Evolutionary conservation across 1,139 yeast genomes (phyloP), one percentile per base, ranked within the genome.

Genomic region (Geotrichum siamense): DNA sequence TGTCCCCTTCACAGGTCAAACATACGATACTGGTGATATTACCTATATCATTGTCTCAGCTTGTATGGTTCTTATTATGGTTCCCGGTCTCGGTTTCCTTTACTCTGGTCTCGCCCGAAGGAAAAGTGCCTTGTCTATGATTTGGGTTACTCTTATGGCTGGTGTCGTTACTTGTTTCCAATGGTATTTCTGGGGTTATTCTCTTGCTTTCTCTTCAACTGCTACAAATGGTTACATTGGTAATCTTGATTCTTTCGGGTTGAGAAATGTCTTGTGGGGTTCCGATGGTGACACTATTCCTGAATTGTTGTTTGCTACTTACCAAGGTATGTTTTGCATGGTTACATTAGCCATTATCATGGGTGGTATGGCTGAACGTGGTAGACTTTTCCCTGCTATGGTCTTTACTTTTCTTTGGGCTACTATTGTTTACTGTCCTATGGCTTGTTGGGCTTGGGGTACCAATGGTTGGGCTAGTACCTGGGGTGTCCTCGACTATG

Each of bases 121-220:
- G 58, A 89, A 89, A 64, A 79, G 89, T 23, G 96, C 97, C 0
- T 70, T 89, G 43, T 82, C 94, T 19, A 76, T 87, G 77, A 80
- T 91, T 43, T 87, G 95, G 86, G 78, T 81, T 15, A 78, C 78
- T 12, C 63, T 86, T 43, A 76, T 82, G 75, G 76, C 89, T 5
- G 78, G 85, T 13, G 73, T 82, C 53, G 79, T 89, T 13, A 89
- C 86, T 2, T 70, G 78, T 44, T 76, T 86, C 60, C 96, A 86
- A 62, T 91, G 97, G 97, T 91, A 87, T 64, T 86, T 91, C 60
- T 91, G 97, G 97, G 97, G 97, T 20, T 91, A 85, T 62, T 85
- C 96, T 0, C 68, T 91, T 39, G 94, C 97, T 2, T 87, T 91
- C 57, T 79, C 91, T 0, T 58, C 71, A 13, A 75, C 82, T 0